phyloP scores from a whole-genome alignment of 1,284 basidiomycete genomes.

The Moesziomyces antarcticus region DNA sequence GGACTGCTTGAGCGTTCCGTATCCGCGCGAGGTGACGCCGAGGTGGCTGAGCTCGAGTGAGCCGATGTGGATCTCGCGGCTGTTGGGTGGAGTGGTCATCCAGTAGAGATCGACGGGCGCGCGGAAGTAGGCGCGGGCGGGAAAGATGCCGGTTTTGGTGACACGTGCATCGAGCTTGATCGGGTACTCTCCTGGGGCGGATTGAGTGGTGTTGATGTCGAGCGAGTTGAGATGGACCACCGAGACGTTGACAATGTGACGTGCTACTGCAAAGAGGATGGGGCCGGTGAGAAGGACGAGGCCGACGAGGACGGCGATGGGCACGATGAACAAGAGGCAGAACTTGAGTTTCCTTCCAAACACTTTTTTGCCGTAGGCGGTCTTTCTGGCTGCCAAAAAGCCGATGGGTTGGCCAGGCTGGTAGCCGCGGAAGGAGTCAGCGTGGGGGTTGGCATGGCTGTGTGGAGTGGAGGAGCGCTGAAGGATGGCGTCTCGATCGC shows the following conservation, averaged over 20 bases:
- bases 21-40: slow-evolving; percentile 61
- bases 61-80: slow-evolving; percentile 59
- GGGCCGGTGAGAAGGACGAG: slow-evolving; percentile 57
- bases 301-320: slow-evolving; percentile 40
- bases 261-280: slow-evolving; percentile 61
- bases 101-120: slow-evolving; percentile 61
- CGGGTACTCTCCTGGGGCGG: slow-evolving; percentile 48
- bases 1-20: slow-evolving; percentile 22
- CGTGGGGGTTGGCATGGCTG: too few relatives aligned
- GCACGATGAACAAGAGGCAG: slow-evolving; percentile 44
- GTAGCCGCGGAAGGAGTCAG: not conserved
- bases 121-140: slow-evolving; percentile 63
- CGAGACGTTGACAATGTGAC: slow-evolving; percentile 59
- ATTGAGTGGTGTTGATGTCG: slow-evolving; percentile 57
- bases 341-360: slow-evolving; percentile 43
- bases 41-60: slow-evolving; percentile 41
- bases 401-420: slow-evolving; percentile 41
- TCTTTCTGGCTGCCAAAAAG: slow-evolving; percentile 49
- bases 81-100: slow-evolving; percentile 32
- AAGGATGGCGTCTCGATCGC: too few relatives aligned
- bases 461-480: too few relatives aligned
- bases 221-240: slow-evolving; percentile 57
- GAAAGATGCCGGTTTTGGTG: slow-evolving; percentile 66
- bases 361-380: slow-evolving; percentile 29
- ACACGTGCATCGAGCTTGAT: slow-evolving; percentile 60